Evolutionary conservation across 805 yeast species (phyloP), one percentile per base, ranked within the genome.

Genomic region (Maudiozyma turicensis): DNA sequence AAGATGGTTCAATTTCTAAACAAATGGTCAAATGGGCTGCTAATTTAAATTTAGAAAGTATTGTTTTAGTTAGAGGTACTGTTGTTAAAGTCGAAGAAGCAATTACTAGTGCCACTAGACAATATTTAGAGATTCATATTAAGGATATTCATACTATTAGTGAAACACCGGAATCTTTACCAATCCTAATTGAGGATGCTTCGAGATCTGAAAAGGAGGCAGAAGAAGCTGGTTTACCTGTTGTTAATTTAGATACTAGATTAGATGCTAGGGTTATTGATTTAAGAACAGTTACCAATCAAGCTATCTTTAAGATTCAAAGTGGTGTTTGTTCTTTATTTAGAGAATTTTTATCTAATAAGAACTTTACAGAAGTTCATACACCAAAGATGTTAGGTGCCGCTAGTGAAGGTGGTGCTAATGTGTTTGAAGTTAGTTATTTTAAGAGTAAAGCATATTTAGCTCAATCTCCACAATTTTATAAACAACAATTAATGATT

Each of bases 401-500:
- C 40, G 86, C 99, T 40, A 85, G 95, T 53, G 99, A 93, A 75
- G 96, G 98, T 70, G 99, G 99, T 58, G 80, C 98, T 51, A 91
- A 88, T 68, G 98, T 93, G 44, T 93, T 93, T 71, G 95, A 89
- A 71, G 85, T 93, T 51, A 75, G 85, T 42, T 93, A 93, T 72
- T 93, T 93, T 79, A 91, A 91, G 68, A 44, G 47, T 10, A 82
- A 84, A 53, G 98, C 98, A 6, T 93, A 78, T 69, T 73, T 93
- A 66, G 99, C 99, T 14, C 99, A 93, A 75, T 87, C 96, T 40
- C 99, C 99, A 45, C 99, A 93, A 75, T 78, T 93, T 58, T 87
- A 93, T 76, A 93, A 93, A 75, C 98, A 93, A 74, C 96, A 91
- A 77, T 80, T 91, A 68, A 93, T 93, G 71, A 96, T 97, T 44